A percentile compares a stretch with the other conserved stretches of the same genome.
These are phyloP conservation scores for Triticum turgidum DNA, from an alignment of 176 grass and related monocot species.

Conservation along the genomic window DNA sequence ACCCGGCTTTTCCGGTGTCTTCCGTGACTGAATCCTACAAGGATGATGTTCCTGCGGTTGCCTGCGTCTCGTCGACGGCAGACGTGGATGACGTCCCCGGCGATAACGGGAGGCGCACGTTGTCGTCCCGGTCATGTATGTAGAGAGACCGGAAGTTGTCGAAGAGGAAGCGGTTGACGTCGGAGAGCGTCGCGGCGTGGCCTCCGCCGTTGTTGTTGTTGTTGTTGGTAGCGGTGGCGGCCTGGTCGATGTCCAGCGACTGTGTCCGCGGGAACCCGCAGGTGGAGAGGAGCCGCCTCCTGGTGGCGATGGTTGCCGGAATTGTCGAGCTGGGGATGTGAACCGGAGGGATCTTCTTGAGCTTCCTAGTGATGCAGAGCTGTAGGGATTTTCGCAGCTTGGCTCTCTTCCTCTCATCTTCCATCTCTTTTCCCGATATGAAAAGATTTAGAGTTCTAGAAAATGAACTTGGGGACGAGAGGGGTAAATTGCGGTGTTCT, in stretches of 20 bases:
- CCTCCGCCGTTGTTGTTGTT: not conserved
- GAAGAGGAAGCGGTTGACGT: constrained; percentile 70
- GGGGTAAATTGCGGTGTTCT: not conserved
- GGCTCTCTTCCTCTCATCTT: constrained; percentile 28
- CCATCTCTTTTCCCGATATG: constrained; percentile 29
- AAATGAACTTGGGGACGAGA: not conserved
- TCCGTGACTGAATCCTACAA: not conserved
- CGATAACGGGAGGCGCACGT: not conserved
- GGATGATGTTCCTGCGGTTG: not conserved
- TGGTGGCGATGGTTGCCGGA: constrained; percentile 37
- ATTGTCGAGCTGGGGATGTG: constrained; percentile 39
- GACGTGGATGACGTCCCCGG: constrained; percentile 15
- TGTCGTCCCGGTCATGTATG: constrained; percentile 19
- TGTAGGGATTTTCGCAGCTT: constrained; percentile 61
- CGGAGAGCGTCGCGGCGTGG: constrained; percentile 70
- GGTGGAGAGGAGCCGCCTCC: constrained; percentile 48
- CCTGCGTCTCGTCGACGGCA: not conserved
- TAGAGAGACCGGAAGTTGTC: constrained; percentile 85
- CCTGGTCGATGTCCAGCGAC: constrained; percentile 37
- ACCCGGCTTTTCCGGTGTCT: not conserved
- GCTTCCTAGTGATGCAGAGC: constrained; percentile 55
- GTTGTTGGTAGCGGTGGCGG: no score
- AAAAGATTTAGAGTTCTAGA: not conserved
- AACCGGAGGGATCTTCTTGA: constrained; percentile 62
- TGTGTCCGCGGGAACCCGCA: constrained; percentile 66